Evolutionary conservation across 768 basidiomycete species (phyloP), one percentile per base, ranked within the genome.

Genomic region (Russula emetica): DNA sequence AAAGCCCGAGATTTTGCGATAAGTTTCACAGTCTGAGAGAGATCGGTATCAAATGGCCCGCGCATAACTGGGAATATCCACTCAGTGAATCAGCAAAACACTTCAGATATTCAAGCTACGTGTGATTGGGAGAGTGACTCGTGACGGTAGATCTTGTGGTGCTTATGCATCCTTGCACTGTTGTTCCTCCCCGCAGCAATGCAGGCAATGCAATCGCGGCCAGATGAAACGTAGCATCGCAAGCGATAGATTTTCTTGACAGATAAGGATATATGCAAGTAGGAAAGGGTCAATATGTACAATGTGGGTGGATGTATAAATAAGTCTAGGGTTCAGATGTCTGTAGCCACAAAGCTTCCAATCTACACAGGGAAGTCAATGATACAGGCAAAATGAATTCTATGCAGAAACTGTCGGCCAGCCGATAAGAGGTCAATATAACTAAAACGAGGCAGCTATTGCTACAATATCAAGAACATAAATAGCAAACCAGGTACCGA

Each of bases 361-460:
- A 36, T 61, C 63, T 64, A 64, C 20, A 24, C 22, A 36, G 9
- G 54, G 55, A 56, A 51, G 54, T 52, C 38, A 32, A 61, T 26
- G 54, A 49, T 20, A 49, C 40, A 56, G 20, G 49, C 45, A 36
- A 32, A 57, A 14, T 18, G 16, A 38, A 18, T 55, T 34, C 55
- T 26, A 55, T 64, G 50, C 28, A 50, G 30, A 64, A 42, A 51
- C 32, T 32, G 18, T 36, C n/a, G 16, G 22, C 16, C 10, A n/a
- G 40, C 30, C 28, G 44, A 50, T 49, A 5, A 55, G 3, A 26
- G 4, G 18, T 58, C 16, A 56, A 45, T 40, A 18, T 45, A 38
- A 38, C 60, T 44, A n/a, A 55, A 56, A 40, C 45, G 40, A 45
- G 42, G 49, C 34, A 61, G 34, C 59, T 60, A 64, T 61, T 44